Base-by-base conservation (phyloP, 495 filamentous ascomycete genomes). In the Chaetomium fimeti region DNA sequence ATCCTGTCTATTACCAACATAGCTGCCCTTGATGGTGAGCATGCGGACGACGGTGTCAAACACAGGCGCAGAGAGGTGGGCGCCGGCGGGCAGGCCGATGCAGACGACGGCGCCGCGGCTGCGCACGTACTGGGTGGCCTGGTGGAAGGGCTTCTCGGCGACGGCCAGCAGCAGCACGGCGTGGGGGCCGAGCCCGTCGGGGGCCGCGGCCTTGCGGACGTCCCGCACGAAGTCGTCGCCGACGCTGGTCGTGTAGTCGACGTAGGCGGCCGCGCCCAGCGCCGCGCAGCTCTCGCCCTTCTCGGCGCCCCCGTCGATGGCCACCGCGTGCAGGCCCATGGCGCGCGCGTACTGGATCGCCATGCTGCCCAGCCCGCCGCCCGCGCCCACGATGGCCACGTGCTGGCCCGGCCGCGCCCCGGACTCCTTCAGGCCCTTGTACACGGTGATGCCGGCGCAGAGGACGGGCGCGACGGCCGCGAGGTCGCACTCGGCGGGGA, bases 21-120 rank as follows among this genome's bases (percentile, higher is more conserved):
- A 97, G 66, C 86, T 90, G 49, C 93, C 93, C 81, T 91, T 92
- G 83, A 98, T 97, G 66, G 77, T 88, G 77, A 97, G 88, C 91
- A 96, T 96, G 63, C 80, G 72, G 66, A 92, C 83, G 28, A 97
- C 93, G 3, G 88, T 89, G 66, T 89, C 84, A 72, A 96, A 94
- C 27, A 97, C 92, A 11, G 90, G 89, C 4, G 92, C 93, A 62
- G 84, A 84, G 54, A 96, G 82, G 72, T 79, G 90, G 3, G 93
- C 93, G 51, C 83, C 78, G 1, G 90, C 88, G 0, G 93, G 93
- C 13, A 97, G 76, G 61, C 93, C 93, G 66, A 98, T 93, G 67
- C 89, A 90, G 57, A 97, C 83, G 64, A 96, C 85, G 22, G 84
- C 81, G 32, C 93, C 92, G 18, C 87, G 85, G 53, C 90, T 86